These are phyloP conservation scores for Xylariaceae sp. DNA, from an alignment of 2,329 filamentous ascomycete species.

Conservation along the genomic window DNA sequence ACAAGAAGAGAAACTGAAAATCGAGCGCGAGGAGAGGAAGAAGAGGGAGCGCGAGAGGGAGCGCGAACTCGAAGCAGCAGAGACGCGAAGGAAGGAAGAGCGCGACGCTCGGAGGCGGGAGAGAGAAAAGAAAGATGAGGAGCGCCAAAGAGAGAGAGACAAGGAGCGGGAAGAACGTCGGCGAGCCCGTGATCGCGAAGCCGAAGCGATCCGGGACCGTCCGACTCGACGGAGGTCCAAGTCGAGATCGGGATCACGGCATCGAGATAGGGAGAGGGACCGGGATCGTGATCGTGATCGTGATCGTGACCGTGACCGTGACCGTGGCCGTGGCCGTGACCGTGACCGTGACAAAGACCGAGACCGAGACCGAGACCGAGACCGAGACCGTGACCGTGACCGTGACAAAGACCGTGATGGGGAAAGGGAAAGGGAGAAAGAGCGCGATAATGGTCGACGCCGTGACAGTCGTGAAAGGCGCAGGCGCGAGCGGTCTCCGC, in stretches of 20 bases:
- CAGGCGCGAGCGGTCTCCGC: slow-evolving; percentile 30
- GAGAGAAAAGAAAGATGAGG: slow-evolving; percentile 32
- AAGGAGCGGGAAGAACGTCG: slow-evolving; percentile 51
- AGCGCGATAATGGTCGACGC: slow-evolving; percentile 31
- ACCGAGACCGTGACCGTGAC: slow-evolving; percentile 27
- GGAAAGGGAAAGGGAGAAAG: slow-evolving; percentile 25
- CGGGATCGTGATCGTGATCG: neutral
- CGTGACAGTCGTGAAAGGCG: slow-evolving; percentile 30
- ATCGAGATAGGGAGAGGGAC: slow-evolving; percentile 3
- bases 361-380: neutral
- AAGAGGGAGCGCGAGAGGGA: slow-evolving; percentile 44
- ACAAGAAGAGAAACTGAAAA: slow-evolving; percentile 56
- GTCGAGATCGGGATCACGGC: slow-evolving; percentile 31
- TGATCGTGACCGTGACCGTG: slow-evolving; percentile 30
- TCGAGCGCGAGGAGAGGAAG: slow-evolving; percentile 52
- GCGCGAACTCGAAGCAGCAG: slow-evolving; percentile 44
- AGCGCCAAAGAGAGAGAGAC: slow-evolving; percentile 42
- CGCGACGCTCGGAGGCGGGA: slow-evolving; percentile 44
- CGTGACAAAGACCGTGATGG: slow-evolving; percentile 27
- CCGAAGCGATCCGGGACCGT: slow-evolving; percentile 26
- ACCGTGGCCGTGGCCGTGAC: too few species aligned
- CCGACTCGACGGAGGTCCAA: slow-evolving; percentile 29
- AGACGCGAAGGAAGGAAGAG: slow-evolving; percentile 45
- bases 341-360: neutral
- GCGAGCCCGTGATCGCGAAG: slow-evolving; percentile 36